These are phyloP conservation scores for Zygoascus sp. DNA, from an alignment of 1,139 yeast species.

Conservation along the genomic window DNA sequence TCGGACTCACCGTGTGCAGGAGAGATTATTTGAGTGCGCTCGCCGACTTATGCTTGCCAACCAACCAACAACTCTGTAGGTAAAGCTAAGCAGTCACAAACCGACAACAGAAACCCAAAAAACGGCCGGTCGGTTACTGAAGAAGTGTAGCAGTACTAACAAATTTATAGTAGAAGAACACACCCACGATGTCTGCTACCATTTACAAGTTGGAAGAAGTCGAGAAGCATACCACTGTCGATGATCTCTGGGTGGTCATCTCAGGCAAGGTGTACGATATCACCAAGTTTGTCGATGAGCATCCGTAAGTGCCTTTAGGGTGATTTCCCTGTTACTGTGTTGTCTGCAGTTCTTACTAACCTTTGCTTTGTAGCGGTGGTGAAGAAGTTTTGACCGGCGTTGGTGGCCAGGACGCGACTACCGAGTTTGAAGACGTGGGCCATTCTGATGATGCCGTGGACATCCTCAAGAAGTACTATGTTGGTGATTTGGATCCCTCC, in stretches of 20 bases:
- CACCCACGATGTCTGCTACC: conserved; percentile 26
- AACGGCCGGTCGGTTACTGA: too few species aligned
- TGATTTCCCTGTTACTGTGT: background rate
- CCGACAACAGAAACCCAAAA: too few species aligned
- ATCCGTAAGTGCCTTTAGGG: conserved; percentile 47
- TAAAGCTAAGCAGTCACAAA: background rate
- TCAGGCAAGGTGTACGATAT: conserved; percentile 89
- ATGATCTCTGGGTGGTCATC: conserved; percentile 86
- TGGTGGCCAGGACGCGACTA: conserved; percentile 93
- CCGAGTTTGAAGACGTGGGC: conserved; percentile 92
- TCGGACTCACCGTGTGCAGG: background rate
- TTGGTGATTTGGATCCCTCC: conserved; percentile 59
- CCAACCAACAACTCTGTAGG: background rate
- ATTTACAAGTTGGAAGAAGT: conserved; percentile 64
- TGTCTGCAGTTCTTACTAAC: background rate
- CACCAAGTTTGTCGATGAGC: conserved; percentile 83
- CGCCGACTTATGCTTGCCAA: background rate
- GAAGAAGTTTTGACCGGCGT: conserved; percentile 90
- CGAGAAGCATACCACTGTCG: conserved; percentile 67
- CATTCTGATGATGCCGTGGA: conserved; percentile 96
- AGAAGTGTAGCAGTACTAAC: background rate
- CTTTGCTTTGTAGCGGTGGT: conserved; percentile 57
- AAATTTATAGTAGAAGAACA: background rate
- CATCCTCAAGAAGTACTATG: conserved; percentile 57
- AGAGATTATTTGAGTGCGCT: background rate